Base-by-base conservation (phyloP, 1,284 basidiomycete species). In the Leccinum angustisporum region DNA sequence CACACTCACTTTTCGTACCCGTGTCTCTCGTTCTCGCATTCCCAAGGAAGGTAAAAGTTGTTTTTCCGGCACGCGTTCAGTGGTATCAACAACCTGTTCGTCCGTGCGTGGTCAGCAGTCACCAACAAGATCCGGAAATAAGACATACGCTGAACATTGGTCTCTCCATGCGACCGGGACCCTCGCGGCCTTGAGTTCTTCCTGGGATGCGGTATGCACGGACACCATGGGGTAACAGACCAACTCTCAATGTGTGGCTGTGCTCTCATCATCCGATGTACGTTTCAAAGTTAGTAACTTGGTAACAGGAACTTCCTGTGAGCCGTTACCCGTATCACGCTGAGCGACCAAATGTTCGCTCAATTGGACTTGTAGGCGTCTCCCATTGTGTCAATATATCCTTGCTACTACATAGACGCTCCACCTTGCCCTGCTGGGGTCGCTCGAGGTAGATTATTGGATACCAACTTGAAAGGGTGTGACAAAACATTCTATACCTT, bases 121-220 rank as follows among this genome's bases (percentile, higher is more conserved):
- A 50, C 40, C 31, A 5, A 3, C 8, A 6, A 52, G 6, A 34
- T 36, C 18, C 4, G 58, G 43, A 36, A 57, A 60, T 38, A 46
- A 18, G 63, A 86, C 91, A 72, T 75, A 97, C 95, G 94, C 86
- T 68, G 94, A 96, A 78, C 95, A 97, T 68, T 90, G 86, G 78
- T 97, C 95, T 71, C 95, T 83, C 88, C 91, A 97, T 11, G 84
- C 90, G 9, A 97, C 67, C 8, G 95, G 95, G 27, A 96, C 82
- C 64, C 81, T 82, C 63, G 90, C 82, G 7, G 84, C 83, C 76
- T 92, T 91, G 75, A 94, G 83, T 76, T 96, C 92, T 64, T 85
- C 81, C 73, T 94, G 90, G 38, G 94, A 93, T 57, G 95, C 94
- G 59, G 89, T 91, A 48, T 86, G 86, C 63, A 88, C 81, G 57